phyloP scores from a whole-genome alignment of 1,139 yeast genomes.

The Scheffersomyces stambukii region DNA sequence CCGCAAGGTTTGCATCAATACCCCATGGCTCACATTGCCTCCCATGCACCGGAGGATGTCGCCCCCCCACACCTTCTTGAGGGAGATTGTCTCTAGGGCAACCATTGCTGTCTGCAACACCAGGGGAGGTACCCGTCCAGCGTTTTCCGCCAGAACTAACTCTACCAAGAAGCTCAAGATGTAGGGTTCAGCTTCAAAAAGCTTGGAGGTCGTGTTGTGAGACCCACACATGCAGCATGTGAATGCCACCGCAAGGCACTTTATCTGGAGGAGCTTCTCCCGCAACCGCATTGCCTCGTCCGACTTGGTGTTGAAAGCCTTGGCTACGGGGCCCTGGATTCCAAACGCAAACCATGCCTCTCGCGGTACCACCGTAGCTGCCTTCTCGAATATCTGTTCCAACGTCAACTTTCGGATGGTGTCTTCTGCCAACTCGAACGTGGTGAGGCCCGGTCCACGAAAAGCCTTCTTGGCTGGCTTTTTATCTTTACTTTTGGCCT shows the following conservation, averaged over 20 bases:
- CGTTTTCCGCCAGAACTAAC: slow-evolving; percentile 55
- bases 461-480: slow-evolving; percentile 2
- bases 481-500: neutral
- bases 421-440: slow-evolving; percentile 45
- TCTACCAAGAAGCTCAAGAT: slow-evolving; percentile 69
- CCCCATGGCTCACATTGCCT: slow-evolving; percentile 88
- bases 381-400: slow-evolving; percentile 64
- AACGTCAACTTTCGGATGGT: slow-evolving; percentile 46
- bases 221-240: slow-evolving; percentile 46
- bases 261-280: slow-evolving; percentile 55
- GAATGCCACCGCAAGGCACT: slow-evolving; percentile 63
- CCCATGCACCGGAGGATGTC: slow-evolving; percentile 80
- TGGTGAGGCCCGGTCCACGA: slow-evolving; percentile 40
- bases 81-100: slow-evolving; percentile 68
- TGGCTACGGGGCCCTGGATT: slow-evolving; percentile 60
- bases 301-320: slow-evolving; percentile 62
- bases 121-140: slow-evolving; percentile 44
- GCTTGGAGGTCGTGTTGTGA: slow-evolving; percentile 56
- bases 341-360: slow-evolving; percentile 64
- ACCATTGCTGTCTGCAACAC: slow-evolving; percentile 60
- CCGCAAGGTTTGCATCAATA: slow-evolving; percentile 68
- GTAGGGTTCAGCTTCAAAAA: slow-evolving; percentile 75
- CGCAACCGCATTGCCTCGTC: slow-evolving; percentile 54
- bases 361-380: slow-evolving; percentile 54
- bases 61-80: slow-evolving; percentile 66